Base-by-base conservation (phyloP, 768 basidiomycete genomes). In the Mycena olivaceomarginata region DNA sequence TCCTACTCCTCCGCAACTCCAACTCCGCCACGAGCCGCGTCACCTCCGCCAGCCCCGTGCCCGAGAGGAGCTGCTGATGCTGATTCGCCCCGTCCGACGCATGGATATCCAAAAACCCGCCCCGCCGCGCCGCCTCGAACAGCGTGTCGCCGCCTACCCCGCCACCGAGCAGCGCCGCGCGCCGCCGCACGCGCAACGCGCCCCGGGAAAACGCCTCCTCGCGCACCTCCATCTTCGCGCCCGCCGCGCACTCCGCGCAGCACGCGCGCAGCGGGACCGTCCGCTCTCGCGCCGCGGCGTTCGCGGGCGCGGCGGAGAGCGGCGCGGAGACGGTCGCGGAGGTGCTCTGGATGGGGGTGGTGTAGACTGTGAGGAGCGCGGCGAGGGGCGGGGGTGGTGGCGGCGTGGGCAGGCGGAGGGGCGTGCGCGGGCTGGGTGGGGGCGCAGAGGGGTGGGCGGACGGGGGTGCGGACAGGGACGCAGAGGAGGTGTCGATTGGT, bases 221-320 rank as follows among this genome's bases (percentile, higher is more conserved):
- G 22, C 0, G 12, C 18, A 62, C 79, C 39, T 71, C 79, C 39
- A 65, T 65, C 63, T 65, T 65, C n/a, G 65, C 41, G 46, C 48
- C 39, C 15, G 37, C 31, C 18, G 48, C 88, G 81, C 95, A 96
- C 60, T 92, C 89, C 11, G 88, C 83, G 80, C 95, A 96, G 83
- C 95, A 96, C 15, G 92, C 88, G 57, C 95, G 92, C 18, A 96
- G 86, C 9, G 95, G 95, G 1, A 96, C 84, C 0, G 93, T 95
- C 41, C 87, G 77, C 85, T 2, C 22, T 1, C 82, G 51, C 41
- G 22, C n/a, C 0, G 37, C 43, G 43, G 40, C 15, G 46, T 48
- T 6, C 39, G 53, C 6, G 37, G 37, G 20, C 18, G 31, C 6
- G 16, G 66, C 4, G 20, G 66, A 25, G 82, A 20, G 82, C 80